Evolutionary conservation across 2,329 filamentous ascomycete genomes (phyloP), one percentile per base, ranked within the genome.

Genomic region (Phaeomoniella chlamydospora): DNA sequence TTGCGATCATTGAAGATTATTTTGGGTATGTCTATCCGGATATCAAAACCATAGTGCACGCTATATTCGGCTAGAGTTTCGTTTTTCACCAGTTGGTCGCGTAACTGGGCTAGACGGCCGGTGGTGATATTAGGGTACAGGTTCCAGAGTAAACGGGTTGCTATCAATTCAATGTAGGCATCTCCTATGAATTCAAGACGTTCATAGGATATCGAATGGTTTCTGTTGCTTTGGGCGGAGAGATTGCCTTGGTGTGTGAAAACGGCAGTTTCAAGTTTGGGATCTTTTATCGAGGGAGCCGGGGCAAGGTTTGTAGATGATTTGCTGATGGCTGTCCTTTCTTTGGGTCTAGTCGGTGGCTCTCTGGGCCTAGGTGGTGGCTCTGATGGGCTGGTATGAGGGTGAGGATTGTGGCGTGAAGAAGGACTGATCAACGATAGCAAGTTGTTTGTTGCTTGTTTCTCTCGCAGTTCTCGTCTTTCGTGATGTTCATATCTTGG

Each of bases 121-220:
- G 80, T 67, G 1, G 72, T 52, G 6, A 84, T 62, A 10, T 68
- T 58, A 1, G 68, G 67, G 49, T 87, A 90, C 5, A 74, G 81
- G 39, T 75, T 64, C 55, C 75, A 83, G 40, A 96, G 80, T 35
- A 92, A 67, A 13, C 74, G 70, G 0, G 81, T 77, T 4, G 86
- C 74, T 33, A 86, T 74, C 35, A 86, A 59, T 49, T 92, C 81
- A 35, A 93, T 64, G 47, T 88, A 88, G 14, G 83, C 80, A 53
- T 96, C 88, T 4, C 88, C 88, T 5, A 94, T 67, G 61, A 88
- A 86, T 56, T 96, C 88, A 4, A 94, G 72, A 13, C 74, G 72
- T 49, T 94, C 87, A 55, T 94, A 94, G 48, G 65, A 70, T 36
- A 62, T 52, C 31, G 62, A 58, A 18, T 50, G 49, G 34, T 55